Base-by-base conservation (phyloP, 768 basidiomycete genomes). In the Russula lepida region DNA sequence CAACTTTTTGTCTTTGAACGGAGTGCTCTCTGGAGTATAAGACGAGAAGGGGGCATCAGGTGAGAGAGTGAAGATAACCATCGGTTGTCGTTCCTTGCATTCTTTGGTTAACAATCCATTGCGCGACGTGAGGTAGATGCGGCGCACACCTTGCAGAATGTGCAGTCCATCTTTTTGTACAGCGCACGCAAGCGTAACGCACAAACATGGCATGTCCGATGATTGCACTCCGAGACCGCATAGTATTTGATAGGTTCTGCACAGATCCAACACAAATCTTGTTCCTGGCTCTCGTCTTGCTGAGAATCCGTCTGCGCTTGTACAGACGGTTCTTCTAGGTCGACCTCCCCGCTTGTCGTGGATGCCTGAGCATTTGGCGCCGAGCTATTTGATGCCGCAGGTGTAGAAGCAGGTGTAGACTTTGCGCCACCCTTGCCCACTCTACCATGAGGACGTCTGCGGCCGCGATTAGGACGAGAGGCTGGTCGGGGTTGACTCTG, bases 141-240 rank as follows among this genome's bases (percentile, higher is more conserved):
- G 4, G 19, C 21, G 72, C 80, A 12, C 55, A 88, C 92, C 82
- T 98, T 98, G 80, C 95, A 99, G 72, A 97, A 97, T 0, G 95
- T 92, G 70, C 95, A 98, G 15, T 94, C 90, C 44, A 74, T 77
- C 72, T 90, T 95, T 78, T 98, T 98, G 78, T 97, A 99, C 50
- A 98, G 75, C 4, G 92, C 92, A 41, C 95, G 76, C 30, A 98
- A 73, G 7, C 95, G 83, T 54, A 98, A 74, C 0, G 90, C 86
- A 69, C 95, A 99, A 62, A 95, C 86, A 73, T 97, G 94, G 77
- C 95, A 98, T 3, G 92, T 98, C 54, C 90, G 78, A 70, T 99
- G 95, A 71, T 92, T 92, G 74, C 95, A 99, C 57, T 87, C 82
- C 19, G 94, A 87, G 32, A 97, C 74, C 6, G 91, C 83, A 72